phyloP scores from a whole-genome alignment of 306 rosid species.

The Styphnolobium japonicum region DNA sequence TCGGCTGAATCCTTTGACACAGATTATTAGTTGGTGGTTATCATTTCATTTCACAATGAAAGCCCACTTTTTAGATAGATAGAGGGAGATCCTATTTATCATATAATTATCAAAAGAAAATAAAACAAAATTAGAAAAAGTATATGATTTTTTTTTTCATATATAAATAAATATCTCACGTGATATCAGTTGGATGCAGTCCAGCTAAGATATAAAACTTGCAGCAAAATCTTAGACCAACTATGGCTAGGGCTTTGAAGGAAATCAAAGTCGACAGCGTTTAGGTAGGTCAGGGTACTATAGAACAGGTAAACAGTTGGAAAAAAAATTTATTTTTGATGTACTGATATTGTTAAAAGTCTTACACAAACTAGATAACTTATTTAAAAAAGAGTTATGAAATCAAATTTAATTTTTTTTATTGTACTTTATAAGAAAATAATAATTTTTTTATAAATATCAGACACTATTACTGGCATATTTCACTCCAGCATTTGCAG shows the following conservation, averaged over 20 bases:
- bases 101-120: background rate
- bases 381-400: too few relatives aligned
- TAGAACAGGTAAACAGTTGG: background rate
- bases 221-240: background rate
- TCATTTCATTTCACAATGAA: background rate
- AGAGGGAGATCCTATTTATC: background rate
- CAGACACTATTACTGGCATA: too few relatives aligned
- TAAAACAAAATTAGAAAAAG: background rate
- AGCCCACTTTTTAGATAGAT: background rate
- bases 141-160: background rate
- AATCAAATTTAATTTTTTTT: too few relatives aligned
- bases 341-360: too few relatives aligned
- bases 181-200: background rate
- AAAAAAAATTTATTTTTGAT: background rate
- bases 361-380: too few relatives aligned
- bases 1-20: constrained; percentile 26
- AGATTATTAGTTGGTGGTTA: constrained; percentile 28
- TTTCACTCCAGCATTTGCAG: too few relatives aligned
- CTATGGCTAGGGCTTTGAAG: background rate
- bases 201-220: background rate
- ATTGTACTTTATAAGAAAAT: too few relatives aligned
- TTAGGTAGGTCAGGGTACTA: background rate
- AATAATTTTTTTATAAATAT: too few relatives aligned
- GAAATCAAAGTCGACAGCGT: background rate
- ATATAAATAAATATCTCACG: background rate